These are phyloP conservation scores for Yamadazyma dendronema DNA, from an alignment of 1,139 yeast genomes.

Conservation along the genomic window DNA sequence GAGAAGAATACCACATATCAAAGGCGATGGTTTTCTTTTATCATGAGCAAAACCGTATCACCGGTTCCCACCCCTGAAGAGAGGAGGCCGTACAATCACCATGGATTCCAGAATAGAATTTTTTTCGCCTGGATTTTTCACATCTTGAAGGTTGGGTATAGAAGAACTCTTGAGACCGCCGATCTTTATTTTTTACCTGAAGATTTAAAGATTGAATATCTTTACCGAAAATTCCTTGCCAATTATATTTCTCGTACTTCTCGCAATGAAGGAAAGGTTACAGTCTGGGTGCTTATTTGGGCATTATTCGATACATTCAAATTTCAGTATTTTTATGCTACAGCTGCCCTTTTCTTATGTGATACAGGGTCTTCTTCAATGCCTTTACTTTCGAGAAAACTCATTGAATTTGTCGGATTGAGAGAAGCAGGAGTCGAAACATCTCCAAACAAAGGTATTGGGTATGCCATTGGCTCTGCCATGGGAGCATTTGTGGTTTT, in stretches of 20 bases:
- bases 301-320: conserved; percentile 31
- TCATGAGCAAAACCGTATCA: conserved; percentile 33
- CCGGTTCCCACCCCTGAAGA: conserved; percentile 54
- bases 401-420: conserved; percentile 28
- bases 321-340: conserved; percentile 25
- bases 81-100: conserved; percentile 33
- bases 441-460: conserved; percentile 31
- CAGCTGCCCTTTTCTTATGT: conserved; percentile 21
- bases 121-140: conserved; percentile 65
- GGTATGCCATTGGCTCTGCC: conserved; percentile 34
- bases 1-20: conserved; percentile 17
- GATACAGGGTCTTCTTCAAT: conserved; percentile 23
- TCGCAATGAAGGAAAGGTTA: conserved; percentile 23
- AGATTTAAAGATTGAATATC: conserved; percentile 52
- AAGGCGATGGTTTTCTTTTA: conserved; percentile 15
- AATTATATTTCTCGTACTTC: conserved; percentile 31
- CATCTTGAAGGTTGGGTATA: conserved; percentile 59
- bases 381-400: conserved; percentile 30
- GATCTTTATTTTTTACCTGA: conserved; percentile 59
- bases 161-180: conserved; percentile 59
- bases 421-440: conserved; percentile 23
- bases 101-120: conserved; percentile 28
- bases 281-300: conserved; percentile 17
- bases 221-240: conserved; percentile 30
- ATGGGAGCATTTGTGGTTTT: conserved; percentile 22